Base-by-base conservation (phyloP, 2,329 filamentous ascomycete genomes). In the Stemphylium lycopersici region DNA sequence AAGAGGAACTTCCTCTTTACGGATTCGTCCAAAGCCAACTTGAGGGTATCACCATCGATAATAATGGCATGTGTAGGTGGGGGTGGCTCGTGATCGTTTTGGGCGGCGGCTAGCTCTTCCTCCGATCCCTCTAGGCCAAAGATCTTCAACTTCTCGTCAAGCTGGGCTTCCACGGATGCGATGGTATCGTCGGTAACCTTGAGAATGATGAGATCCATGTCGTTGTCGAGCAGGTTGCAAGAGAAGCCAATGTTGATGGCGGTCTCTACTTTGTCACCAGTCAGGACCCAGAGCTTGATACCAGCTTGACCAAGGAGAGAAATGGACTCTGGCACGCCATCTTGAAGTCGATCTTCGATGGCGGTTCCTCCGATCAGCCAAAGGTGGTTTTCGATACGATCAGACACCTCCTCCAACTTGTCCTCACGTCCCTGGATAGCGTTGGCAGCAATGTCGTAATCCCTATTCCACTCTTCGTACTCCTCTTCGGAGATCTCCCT, bases 241-340 rank as follows among this genome's bases (percentile, higher is more conserved):
- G 96, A 99, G 77, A 98, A 99, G 2, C 95, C 95, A 71, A 99
- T 99, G 78, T 99, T 99, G 86, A 99, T 99, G 53, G 96, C 95
- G 20, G 95, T 99, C 78, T 99, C 95, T 29, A 98, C 93, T 77
- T 98, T 99, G 82, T 99, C 95, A 60, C 96, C 95, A 13, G 95
- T 99, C 61, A 99, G 80, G 48, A 99, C 95, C 95, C 95, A 99
- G 6, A 99, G 85, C 77, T 99, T 99, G 77, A 99, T 97, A 73
- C 96, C 96, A 48, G 95, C 95, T 69, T 92, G 87, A 26, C 89
- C 93, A 47, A 99, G 86, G 39, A 99, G 80, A 45, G 89, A 90
- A 67, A 99, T 99, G 0, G 95, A 93, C 71, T 98, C 95, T 6
- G 95, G 95, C 3, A 99, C 95, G 55, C 93, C 95, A 66, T 99